Evolutionary conservation across 2,329 filamentous ascomycete genomes (phyloP).

Genomic region (Ophiostoma perfectum): DNA sequence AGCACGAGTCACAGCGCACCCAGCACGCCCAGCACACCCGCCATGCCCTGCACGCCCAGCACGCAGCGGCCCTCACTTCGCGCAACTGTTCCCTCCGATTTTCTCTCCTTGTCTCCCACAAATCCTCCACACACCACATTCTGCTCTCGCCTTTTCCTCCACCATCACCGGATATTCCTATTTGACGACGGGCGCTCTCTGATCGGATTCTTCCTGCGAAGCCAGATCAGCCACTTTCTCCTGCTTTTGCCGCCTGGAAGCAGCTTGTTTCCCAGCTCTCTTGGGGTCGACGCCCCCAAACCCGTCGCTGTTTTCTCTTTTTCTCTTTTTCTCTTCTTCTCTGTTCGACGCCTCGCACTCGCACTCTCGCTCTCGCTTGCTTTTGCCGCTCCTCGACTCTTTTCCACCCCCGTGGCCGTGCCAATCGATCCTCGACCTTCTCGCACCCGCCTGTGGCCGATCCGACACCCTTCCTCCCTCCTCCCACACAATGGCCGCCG

Average conservation of each 20-base stretch:
- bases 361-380: too few relatives aligned
- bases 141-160: slow-evolving; percentile 3
- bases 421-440: background rate
- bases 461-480: background rate
- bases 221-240: background rate
- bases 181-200: background rate
- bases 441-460: background rate
- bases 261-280: slow-evolving; percentile 17
- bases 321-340: background rate
- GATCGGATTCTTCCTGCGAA: slow-evolving; percentile 11
- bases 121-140: slow-evolving; percentile 17
- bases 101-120: slow-evolving; percentile 18
- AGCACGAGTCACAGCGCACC: background rate
- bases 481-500: slow-evolving; percentile 44
- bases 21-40: background rate
- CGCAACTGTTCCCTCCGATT: slow-evolving; percentile 24
- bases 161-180: background rate
- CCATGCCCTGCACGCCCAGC: background rate
- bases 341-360: too few relatives aligned
- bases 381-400: too few relatives aligned
- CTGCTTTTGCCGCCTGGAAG: slow-evolving; percentile 8
- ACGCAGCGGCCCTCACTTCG: slow-evolving; percentile 13
- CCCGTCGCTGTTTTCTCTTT: background rate
- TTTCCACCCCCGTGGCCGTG: background rate
- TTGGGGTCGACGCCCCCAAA: background rate